Base-by-base conservation (phyloP, 495 filamentous ascomycete species). In the Margaritispora aquatica region DNA sequence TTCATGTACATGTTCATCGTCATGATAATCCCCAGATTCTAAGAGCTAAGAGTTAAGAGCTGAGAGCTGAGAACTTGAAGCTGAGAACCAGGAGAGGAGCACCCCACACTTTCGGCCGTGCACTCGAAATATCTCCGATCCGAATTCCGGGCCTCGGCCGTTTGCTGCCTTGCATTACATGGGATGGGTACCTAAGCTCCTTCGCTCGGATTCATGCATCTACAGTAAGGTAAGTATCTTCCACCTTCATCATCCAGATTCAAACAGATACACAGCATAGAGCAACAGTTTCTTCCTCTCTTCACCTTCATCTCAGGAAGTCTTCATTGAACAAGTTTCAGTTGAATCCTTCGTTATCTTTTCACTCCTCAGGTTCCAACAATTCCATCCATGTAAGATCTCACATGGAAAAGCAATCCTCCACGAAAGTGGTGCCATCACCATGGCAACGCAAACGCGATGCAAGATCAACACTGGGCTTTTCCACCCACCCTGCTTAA, bases 391-490 rank as follows among this genome's bases (percentile, higher is more conserved):
- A 34, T n/a, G n/a, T n/a, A n/a, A n/a, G n/a, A 13, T 34, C 5
- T 34, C 29, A 34, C 13, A 34, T 34, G 5, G 29, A 34, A 5
- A 34, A 5, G 29, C 5, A 5, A 34, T 34, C 29, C n/a, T n/a
- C n/a, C n/a, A n/a, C 15, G 38, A 44, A 15, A 10, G 38, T n/a
- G 38, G 38, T 17, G 38, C 15, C 19, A 51, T 36, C 23, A 41
- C 55, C n/a, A 31, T 51, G 22, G 52, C 52, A 54, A 54, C 52
- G 52, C 21, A 24, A n/a, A 54, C 46, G 55, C 19, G 44, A 21
- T 26, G 13, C 24, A 10, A 29, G 17, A 49, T 58, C 55, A 58
- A 58, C 49, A 60, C 8, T 27, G 31, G 51, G 50, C 13, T 34
- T 20, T 23, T 19, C 34, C 2, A 34, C 29, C 36, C 20, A 59